Percentiles rank a stretch among this genome's conserved stretches.
Conservation (phyloP, 768 basidiomycete species). For the Leccinum disarticulatum region DNA sequence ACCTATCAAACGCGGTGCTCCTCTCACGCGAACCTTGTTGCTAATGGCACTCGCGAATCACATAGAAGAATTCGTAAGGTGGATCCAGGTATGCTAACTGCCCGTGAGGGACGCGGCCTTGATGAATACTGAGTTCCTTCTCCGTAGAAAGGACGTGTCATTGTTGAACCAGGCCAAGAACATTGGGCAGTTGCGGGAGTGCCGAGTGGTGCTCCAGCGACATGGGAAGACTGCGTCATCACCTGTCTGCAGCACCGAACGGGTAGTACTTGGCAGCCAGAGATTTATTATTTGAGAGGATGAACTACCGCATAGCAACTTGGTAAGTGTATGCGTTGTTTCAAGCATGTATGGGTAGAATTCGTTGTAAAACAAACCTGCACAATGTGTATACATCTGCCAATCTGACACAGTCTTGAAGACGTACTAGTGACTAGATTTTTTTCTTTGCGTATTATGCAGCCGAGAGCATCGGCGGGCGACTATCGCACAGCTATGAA, state of each 20-base stretch:
- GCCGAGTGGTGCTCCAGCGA: constrained; percentile 18
- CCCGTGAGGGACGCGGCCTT: not conserved
- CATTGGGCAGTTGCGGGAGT: constrained; percentile 35
- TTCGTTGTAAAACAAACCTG: constrained; percentile 15
- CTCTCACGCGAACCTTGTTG: constrained; percentile 32
- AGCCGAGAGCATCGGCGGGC: not conserved
- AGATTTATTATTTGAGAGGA: constrained; percentile 35
- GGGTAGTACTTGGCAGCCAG: constrained; percentile 45
- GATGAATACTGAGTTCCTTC: not conserved
- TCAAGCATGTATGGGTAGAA: constrained; percentile 9
- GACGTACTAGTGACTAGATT: constrained; percentile 1
- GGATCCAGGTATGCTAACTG: constrained; percentile 31
- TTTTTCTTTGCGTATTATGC: not conserved
- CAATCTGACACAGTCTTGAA: not conserved
- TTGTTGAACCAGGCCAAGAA: constrained; percentile 38
- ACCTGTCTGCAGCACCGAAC: constrained; percentile 39
- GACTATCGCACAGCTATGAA: not conserved
- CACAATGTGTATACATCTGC: constrained; percentile 4
- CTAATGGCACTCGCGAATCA: constrained; percentile 32
- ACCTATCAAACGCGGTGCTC: constrained; percentile 31
- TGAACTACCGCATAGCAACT: constrained; percentile 4
- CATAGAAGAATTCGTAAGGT: constrained; percentile 32
- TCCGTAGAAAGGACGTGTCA: constrained; percentile 26
- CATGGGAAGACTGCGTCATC: constrained; percentile 37
- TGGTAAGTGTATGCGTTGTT: constrained; percentile 6